A percentile compares a stretch with the other conserved stretches of the same genome.
Evolutionary conservation across 176 grass and related monocot genomes (phyloP).

Genomic region (Olyra latifolia): DNA sequence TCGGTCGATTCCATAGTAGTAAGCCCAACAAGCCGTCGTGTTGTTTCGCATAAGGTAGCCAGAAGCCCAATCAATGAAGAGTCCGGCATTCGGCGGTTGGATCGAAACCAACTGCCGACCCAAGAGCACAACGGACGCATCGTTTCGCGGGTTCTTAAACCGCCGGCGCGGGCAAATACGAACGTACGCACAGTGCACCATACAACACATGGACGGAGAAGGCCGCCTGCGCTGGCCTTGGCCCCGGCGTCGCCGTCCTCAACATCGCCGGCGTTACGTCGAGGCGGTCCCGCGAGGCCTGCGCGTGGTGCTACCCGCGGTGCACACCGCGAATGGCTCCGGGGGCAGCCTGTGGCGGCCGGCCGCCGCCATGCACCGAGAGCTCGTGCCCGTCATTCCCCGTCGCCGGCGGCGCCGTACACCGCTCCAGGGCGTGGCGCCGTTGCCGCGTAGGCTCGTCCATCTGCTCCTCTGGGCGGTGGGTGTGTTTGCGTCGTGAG

Average conservation of each 20-base stretch:
- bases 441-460: background rate
- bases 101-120: background rate
- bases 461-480: background rate
- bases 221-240: background rate
- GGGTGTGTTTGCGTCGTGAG: background rate
- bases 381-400: background rate
- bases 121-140: background rate
- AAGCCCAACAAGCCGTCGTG: no score
- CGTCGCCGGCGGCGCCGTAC: background rate
- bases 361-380: background rate
- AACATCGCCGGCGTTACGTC: background rate
- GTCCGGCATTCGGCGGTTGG: background rate
- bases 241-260: background rate
- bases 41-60: no score
- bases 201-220: background rate
- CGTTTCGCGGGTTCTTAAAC: background rate
- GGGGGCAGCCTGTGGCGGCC: background rate
- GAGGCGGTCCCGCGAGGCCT: conserved; percentile 23
- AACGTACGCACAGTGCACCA: background rate
- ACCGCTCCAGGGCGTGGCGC: background rate
- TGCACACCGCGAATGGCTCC: background rate
- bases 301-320: background rate
- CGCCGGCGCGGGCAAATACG: background rate
- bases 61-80: background rate
- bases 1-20: no score